Conservation (phyloP, 176 grass and related monocot genomes). For the Triticum turgidum region DNA sequence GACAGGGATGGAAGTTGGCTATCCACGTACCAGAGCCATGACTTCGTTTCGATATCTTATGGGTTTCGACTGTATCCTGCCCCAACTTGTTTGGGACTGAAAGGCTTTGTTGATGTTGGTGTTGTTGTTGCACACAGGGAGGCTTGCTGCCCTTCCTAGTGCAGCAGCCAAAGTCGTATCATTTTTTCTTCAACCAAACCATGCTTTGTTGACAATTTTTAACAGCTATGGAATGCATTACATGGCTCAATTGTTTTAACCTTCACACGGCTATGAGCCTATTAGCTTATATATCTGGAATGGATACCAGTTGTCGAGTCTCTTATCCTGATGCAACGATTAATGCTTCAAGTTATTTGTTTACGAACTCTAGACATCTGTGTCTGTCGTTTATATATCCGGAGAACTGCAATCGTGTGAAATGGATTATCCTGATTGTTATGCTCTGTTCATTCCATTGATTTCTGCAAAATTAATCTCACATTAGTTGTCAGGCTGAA, state of each 20-base stretch:
- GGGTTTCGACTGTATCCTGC: no score
- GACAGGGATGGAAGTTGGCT: no score
- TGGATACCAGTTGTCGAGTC: not conserved
- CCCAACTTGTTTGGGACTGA: no score
- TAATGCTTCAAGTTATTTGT: not conserved
- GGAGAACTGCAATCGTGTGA: not conserved
- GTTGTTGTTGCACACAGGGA: not conserved
- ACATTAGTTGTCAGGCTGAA: not conserved
- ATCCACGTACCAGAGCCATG: no score
- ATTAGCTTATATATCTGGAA: not conserved
- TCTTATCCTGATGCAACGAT: not conserved
- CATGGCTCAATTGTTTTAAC: not conserved
- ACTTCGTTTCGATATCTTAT: no score
- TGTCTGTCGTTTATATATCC: not conserved
- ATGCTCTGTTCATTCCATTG: not conserved
- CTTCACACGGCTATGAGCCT: not conserved
- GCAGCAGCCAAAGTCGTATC: not conserved
- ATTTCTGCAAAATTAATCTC: not conserved
- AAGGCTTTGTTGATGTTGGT: no score
- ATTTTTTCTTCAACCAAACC: not conserved
- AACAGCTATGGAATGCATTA: not conserved
- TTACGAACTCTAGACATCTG: slow-evolving; percentile 6
- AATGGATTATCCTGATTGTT: not conserved
- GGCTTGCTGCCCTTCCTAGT: not conserved
- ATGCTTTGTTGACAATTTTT: not conserved